A percentile compares a stretch with the other conserved stretches of the same genome.
Evolutionary conservation across 2,329 filamentous ascomycete genomes (phyloP).

Genomic region (Dactylonectria macrodidyma): DNA sequence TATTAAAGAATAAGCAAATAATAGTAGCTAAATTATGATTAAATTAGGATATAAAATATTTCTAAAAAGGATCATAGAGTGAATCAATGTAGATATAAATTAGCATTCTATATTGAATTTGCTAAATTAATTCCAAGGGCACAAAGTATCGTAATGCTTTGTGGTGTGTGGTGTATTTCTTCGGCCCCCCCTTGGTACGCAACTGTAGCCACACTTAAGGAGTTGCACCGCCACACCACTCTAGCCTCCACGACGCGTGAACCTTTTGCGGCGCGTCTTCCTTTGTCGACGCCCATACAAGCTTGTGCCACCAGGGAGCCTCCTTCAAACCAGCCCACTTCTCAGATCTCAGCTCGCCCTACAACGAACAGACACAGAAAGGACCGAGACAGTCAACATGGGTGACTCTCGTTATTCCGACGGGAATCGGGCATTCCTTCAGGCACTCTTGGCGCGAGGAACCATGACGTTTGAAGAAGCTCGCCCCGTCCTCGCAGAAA

Average conservation of each 20-base stretch:
- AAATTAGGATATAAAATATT: no score
- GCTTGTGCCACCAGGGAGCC: constrained; percentile 6
- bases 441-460: constrained; percentile 86
- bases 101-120: no score
- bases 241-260: constrained; percentile 31
- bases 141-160: no score
- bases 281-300: constrained; percentile 7
- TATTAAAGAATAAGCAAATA: no score
- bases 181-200: background rate
- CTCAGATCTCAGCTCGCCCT: background rate
- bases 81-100: no score
- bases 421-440: constrained; percentile 88
- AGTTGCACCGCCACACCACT: constrained; percentile 34
- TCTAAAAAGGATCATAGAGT: no score
- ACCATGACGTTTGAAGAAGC: constrained; percentile 83
- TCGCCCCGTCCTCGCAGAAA: constrained; percentile 81
- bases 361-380: constrained; percentile 40
- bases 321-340: constrained; percentile 14
- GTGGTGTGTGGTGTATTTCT: no score
- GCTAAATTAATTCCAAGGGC: no score
- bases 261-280: constrained; percentile 32
- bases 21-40: no score
- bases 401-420: constrained; percentile 64
- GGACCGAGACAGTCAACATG: constrained; percentile 34
- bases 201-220: constrained; percentile 15